Evolutionary conservation across 495 filamentous ascomycete species (phyloP).

Genomic region (Lentithecium fluviatile): DNA sequence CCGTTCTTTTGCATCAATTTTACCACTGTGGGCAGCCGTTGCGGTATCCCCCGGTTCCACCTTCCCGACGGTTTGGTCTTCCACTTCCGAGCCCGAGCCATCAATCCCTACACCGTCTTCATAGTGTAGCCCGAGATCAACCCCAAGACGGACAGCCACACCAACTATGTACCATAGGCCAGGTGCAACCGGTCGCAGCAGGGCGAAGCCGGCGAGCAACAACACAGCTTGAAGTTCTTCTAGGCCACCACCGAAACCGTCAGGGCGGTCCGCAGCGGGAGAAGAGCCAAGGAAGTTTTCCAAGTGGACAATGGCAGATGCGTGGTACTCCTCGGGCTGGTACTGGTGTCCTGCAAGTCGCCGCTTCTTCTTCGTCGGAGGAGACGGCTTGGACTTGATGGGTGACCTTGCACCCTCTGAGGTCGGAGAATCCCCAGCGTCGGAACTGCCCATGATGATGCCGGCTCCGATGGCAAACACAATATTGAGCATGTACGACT

Average conservation of each 20-base stretch:
- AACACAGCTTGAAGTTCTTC: slow-evolving; percentile 93
- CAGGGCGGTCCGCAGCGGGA: slow-evolving; percentile 52
- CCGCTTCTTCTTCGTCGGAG: slow-evolving; percentile 51
- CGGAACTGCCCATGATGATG: slow-evolving; percentile 73
- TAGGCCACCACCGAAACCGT: slow-evolving; percentile 71
- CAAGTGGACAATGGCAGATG: slow-evolving; percentile 85
- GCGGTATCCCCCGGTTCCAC: slow-evolving; percentile 3
- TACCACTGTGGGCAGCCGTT: slow-evolving; percentile 9
- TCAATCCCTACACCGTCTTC: slow-evolving; percentile 80
- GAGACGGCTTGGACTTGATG: slow-evolving; percentile 35
- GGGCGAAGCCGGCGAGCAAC: slow-evolving; percentile 83
- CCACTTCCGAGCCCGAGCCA: slow-evolving; percentile 34
- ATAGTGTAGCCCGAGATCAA: slow-evolving; percentile 89
- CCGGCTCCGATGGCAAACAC: slow-evolving; percentile 97
- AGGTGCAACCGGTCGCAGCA: slow-evolving; percentile 86
- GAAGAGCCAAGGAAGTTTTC: slow-evolving; percentile 79
- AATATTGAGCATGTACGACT: slow-evolving; percentile 91
- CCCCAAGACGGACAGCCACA: slow-evolving; percentile 82
- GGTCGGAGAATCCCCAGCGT: slow-evolving; percentile 41
- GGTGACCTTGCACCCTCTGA: slow-evolving; percentile 27
- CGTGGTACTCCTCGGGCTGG: slow-evolving; percentile 94
- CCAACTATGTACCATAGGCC: slow-evolving; percentile 97
- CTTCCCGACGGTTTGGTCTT: slow-evolving; percentile 19
- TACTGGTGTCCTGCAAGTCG: slow-evolving; percentile 63
- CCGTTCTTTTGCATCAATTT: slow-evolving; percentile 56